Evolutionary conservation across 768 basidiomycete genomes (phyloP), one percentile per base, ranked within the genome.

Genomic region (Boletellus emodensis): DNA sequence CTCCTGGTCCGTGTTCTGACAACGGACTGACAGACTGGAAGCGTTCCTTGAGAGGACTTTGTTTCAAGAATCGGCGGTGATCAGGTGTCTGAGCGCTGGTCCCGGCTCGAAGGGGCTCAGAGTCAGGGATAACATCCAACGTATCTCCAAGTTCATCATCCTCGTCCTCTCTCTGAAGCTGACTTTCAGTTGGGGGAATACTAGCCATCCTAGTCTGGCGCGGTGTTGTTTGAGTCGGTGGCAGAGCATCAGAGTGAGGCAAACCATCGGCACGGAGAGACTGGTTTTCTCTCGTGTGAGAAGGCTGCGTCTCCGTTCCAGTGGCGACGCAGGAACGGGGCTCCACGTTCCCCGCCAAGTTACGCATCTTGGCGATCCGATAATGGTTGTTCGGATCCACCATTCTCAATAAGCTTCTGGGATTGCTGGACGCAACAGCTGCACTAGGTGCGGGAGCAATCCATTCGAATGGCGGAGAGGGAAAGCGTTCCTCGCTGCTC

Each of bases 91-190:
- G 36, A 20, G 40, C 13, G n/a, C 53, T 44, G 9, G 52, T 51
- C 40, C 62, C 69, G 18, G 68, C 72, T 26, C 70, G 71, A 17
- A 68, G 62, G 41, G 80, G 77, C 54, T 85, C 84, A 3, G 84
- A 86, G 60, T 86, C 85, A 3, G 84, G 83, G 14, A 87, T 71
- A 44, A 84, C 48, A 30, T 80, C 81, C 56, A 75, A 70, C 5
- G 55, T 45, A 55, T 73, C 74, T 36, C 72, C 74, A 37, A 35
- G 46, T 22, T 57, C 60, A 15, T 54, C 53, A 14, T 57, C 52
- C 10, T 41, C 49, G 3, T 41, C 35, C 22, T 24, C 48, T 42
- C 15, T 20, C 14, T 2, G 47, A 38, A 8, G 36, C 32, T 38
- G 58, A 12, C 42, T 28, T 15, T 20, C 28, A 30, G 10, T 22